These are phyloP conservation scores for Trypanosoma boissoni DNA, from an alignment of 208 protist species.

Conservation along the genomic window DNA sequence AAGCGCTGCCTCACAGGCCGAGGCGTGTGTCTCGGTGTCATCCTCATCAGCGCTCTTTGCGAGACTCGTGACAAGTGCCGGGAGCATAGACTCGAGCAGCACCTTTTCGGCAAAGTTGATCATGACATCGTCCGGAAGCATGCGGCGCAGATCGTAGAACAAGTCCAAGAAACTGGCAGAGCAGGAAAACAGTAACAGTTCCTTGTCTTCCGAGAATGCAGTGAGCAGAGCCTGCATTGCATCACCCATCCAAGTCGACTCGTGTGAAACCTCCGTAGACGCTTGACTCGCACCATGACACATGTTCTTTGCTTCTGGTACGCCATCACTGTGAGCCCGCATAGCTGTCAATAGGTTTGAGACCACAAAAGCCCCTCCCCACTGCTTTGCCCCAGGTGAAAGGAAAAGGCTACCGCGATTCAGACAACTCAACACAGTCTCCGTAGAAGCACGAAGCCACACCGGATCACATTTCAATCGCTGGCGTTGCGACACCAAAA, in stretches of 20 bases:
- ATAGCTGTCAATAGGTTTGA: slow-evolving; percentile 18
- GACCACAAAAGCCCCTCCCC: slow-evolving; percentile 19
- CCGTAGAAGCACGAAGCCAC: slow-evolving; percentile 22
- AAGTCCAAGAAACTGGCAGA: slow-evolving; percentile 49
- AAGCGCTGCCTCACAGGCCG: slow-evolving; percentile 55
- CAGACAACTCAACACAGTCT: slow-evolving; percentile 10
- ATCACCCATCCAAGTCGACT: slow-evolving; percentile 9
- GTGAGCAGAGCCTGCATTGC: slow-evolving; percentile 27
- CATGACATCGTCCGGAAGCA: slow-evolving; percentile 25
- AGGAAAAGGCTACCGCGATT: neutral
- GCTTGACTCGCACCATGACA: neutral
- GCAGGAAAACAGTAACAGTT: slow-evolving; percentile 56
- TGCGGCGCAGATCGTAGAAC: slow-evolving; percentile 41
- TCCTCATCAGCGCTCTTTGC: slow-evolving; percentile 30
- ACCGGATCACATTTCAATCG: slow-evolving; percentile 2
- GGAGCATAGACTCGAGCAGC: slow-evolving; percentile 35
- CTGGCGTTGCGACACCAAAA: slow-evolving; percentile 12
- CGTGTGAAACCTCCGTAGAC: too few relatives aligned
- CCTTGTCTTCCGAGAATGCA: slow-evolving; percentile 35
- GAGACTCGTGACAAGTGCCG: slow-evolving; percentile 31
- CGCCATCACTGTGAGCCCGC: neutral
- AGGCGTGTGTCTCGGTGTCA: slow-evolving; percentile 47
- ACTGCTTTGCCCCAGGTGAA: slow-evolving; percentile 22
- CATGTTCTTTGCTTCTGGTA: too few relatives aligned
- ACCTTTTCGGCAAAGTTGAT: slow-evolving; percentile 32